Percentiles rank a stretch among this genome's conserved stretches.
phyloP scores from a whole-genome alignment of 1,284 basidiomycete genomes.

The Sporisorium scitamineum region DNA sequence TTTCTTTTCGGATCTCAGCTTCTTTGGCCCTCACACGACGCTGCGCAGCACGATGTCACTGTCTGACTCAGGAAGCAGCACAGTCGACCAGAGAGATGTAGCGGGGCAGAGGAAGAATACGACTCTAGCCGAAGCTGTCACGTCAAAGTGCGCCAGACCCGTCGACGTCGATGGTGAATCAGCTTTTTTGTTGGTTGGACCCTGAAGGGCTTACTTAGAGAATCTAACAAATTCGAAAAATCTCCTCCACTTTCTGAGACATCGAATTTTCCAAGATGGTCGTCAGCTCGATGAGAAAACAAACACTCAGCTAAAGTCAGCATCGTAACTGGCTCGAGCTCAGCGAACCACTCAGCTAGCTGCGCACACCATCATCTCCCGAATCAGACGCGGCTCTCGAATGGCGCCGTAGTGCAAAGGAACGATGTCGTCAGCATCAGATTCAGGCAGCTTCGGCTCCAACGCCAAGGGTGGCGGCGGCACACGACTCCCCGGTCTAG shows the following conservation, averaged over 20 bases:
- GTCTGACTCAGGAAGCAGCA: slow-evolving; percentile 8
- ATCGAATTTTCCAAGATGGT: neutral
- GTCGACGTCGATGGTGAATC: slow-evolving; percentile 40
- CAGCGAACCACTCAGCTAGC: neutral
- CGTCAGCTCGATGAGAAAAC: neutral
- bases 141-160: slow-evolving; percentile 28
- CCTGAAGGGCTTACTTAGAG: neutral
- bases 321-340: slow-evolving; percentile 1
- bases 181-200: slow-evolving; percentile 8
- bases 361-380: neutral
- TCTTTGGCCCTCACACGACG: neutral
- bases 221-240: neutral
- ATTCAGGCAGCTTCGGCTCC: slow-evolving; percentile 11
- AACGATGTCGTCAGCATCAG: slow-evolving; percentile 2
- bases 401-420: no score
- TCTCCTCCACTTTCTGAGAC: slow-evolving; percentile 1
- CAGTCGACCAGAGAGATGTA: neutral
- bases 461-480: neutral
- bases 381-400: neutral
- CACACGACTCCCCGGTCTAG: slow-evolving; percentile 34
- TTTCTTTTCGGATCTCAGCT: neutral
- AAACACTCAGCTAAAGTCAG: no score
- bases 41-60: neutral
- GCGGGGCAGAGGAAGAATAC: neutral
- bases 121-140: slow-evolving; percentile 5